Conservation (phyloP, 306 rosid genomes). For the Corylus americana region DNA sequence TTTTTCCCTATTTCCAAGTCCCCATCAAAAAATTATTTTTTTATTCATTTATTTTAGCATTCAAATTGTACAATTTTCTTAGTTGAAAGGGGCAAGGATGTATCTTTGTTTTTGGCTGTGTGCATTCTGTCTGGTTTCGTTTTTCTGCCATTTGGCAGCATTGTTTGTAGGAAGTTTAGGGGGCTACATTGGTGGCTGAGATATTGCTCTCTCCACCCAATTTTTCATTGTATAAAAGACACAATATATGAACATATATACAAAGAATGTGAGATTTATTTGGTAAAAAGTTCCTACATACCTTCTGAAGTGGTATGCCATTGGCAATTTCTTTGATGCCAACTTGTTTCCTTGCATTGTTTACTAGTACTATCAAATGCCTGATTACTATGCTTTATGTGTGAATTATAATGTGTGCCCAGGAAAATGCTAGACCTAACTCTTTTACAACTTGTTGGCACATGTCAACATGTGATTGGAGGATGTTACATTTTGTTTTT, state of each 20-base stretch:
- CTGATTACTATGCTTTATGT: not conserved
- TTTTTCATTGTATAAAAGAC: conserved; percentile 51
- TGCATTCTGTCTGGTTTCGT: conserved; percentile 26
- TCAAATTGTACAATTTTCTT: conserved; percentile 53
- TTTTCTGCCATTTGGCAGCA: conserved; percentile 34
- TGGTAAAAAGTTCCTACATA: not conserved
- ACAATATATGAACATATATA: conserved; percentile 24
- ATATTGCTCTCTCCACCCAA: conserved; percentile 44
- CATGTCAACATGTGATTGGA: too few relatives aligned
- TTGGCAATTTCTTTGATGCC: not conserved
- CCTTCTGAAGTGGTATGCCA: not conserved
- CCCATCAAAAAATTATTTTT: conserved; percentile 62
- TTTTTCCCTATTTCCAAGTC: conserved; percentile 40
- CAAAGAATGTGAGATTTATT: conserved; percentile 18
- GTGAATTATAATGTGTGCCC: too few relatives aligned
- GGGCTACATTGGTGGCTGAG: conserved; percentile 37
- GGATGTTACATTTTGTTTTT: too few relatives aligned
- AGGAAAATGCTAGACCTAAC: too few relatives aligned
- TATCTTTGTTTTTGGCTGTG: conserved; percentile 33
- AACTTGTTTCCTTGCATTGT: not conserved
- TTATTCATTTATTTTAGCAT: conserved; percentile 71
- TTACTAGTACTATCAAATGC: not conserved
- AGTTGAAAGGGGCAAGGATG: conserved; percentile 44
- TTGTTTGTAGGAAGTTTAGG: conserved; percentile 35
- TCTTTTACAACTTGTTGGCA: too few relatives aligned